Base-by-base conservation (phyloP, 1,284 basidiomycete genomes). In the Clitocybe nebularis region DNA sequence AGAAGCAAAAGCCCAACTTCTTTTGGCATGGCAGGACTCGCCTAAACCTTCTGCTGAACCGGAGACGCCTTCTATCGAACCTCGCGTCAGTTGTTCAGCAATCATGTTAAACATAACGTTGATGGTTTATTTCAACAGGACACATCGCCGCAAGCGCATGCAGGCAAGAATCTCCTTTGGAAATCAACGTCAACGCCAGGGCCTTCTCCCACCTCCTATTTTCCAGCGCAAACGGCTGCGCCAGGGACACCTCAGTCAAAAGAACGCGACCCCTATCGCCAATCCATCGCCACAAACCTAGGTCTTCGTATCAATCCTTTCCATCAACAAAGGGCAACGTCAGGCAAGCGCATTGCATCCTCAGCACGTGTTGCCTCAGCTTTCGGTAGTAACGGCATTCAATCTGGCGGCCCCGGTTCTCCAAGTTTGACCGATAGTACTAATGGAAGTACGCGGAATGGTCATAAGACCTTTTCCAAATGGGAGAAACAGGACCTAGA, bases 401-500 rank as follows among this genome's bases (percentile, higher is more conserved):
- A 41, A 16, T 20, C 49, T 20, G 38, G 43, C 28, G 38, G 46
- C 41, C 46, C 59, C 43, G 41, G 56, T 40, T 57, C 69, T 49
- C 43, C 61, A 21, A 61, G 67, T 22, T 63, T 69, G 47, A 58
- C 61, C 8, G 77, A 77, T 46, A 79, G 73, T 49, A 78, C 81
- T 8, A 79, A 75, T 51, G 56, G 57, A 10, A 63, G 58, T 44
- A 61, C 72, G 36, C 62, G 70, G 21, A 54, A 62, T 17, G 54
- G 60, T 41, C 67, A 67, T 11, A 72, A 73, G 49, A 71, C 72
- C 5, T 82, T 79, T 50, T 84, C 84, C 1, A 87, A 85, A 59
- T 86, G 83, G 82, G 86, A 89, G 60, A 89, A 87, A 49, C 85
- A 89, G 57, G 85, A 89, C 52, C 58, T 85, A 25, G 85, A 89